These are phyloP conservation scores for Globisporangium carolinianum DNA, from an alignment of 352 stramenopile genomes.

Conservation along the genomic window DNA sequence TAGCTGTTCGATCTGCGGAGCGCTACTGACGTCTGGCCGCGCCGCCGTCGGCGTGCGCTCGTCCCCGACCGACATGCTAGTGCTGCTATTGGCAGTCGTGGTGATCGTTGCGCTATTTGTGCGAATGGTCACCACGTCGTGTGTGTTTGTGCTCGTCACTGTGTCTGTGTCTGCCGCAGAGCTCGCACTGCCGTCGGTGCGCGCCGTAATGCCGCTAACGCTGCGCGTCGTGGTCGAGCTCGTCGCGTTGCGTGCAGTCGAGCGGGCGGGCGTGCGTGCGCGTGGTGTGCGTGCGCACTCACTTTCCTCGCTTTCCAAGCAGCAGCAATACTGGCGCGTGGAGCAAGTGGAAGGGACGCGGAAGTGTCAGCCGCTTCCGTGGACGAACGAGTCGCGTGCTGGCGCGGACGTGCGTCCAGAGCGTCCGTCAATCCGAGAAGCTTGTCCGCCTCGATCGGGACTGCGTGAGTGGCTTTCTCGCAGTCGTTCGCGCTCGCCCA, in stretches of 20 bases:
- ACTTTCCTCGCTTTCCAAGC: neutral
- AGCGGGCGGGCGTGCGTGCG: neutral
- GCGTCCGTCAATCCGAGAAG: neutral
- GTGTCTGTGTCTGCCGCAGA: conserved; percentile 1
- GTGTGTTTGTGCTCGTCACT: neutral
- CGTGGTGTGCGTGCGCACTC: neutral
- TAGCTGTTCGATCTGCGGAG: neutral
- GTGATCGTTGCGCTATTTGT: neutral
- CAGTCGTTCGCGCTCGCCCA: no score
- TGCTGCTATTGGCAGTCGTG: neutral
- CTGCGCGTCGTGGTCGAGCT: conserved; percentile 9
- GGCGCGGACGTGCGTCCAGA: neutral
- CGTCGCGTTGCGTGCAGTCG: conserved; percentile 1
- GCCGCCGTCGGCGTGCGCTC: conserved; percentile 11
- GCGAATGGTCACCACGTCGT: conserved; percentile 4
- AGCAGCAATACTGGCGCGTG: neutral
- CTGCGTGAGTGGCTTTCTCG: no score
- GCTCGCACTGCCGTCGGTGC: conserved; percentile 4
- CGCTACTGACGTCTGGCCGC: neutral
- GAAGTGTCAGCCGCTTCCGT: neutral
- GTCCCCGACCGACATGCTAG: conserved; percentile 32
- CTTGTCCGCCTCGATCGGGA: no score
- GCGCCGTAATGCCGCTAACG: conserved; percentile 9
- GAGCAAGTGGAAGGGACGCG: neutral
- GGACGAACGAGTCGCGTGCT: neutral